Evolutionary conservation across 805 yeast species (phyloP), one percentile per base, ranked within the genome.

Genomic region (Alloascoidea hylecoeti): DNA sequence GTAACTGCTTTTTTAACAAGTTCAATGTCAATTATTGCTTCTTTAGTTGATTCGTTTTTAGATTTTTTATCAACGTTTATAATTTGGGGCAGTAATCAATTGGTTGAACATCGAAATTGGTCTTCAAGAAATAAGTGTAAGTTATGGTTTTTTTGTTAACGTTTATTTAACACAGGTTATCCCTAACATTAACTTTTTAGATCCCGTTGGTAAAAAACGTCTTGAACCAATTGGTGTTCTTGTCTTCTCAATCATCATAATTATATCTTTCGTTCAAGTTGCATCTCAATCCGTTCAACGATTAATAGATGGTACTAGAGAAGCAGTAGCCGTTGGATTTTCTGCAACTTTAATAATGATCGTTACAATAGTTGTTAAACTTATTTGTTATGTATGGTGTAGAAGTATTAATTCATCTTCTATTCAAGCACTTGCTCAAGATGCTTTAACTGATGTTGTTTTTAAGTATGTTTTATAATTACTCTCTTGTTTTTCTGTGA

Each of bases 211-310:
- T 2, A 61, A 82, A 35, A 64, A 75, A 30, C 66, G 86, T 43
- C 58, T 81, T 30, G 92, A 81, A 50, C 94, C 94, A 1, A 64
- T 81, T 40, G 92, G 94, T 0, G 79, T 81, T 14, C 61, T 82
- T 41, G 73, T 81, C 2, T 81, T 81, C 49, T 76, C 85, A 1
- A 64, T 80, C 32, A 63, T 82, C 30, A 81, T 81, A 44, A 74
- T 81, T 17, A 59, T 78, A 16, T 77, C 88, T 3, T 81, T 81
- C 43, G 48, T 76, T 35, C 86, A 80, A 50, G 84, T 81, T 41
- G 80, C 78, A 2, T 70, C 73, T 39, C 82, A 76, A 49, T 67
- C 89, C 1, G 47, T 70, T 17, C 62, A 66, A 40, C 57, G 66
- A 40, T 51, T 82, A 23, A 42, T 72, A n/a, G 55, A 57, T 2